A percentile compares a stretch with the other conserved stretches of the same genome.
Conservation (phyloP, 1,139 yeast species). For the Yamadazyma epiphylla region DNA sequence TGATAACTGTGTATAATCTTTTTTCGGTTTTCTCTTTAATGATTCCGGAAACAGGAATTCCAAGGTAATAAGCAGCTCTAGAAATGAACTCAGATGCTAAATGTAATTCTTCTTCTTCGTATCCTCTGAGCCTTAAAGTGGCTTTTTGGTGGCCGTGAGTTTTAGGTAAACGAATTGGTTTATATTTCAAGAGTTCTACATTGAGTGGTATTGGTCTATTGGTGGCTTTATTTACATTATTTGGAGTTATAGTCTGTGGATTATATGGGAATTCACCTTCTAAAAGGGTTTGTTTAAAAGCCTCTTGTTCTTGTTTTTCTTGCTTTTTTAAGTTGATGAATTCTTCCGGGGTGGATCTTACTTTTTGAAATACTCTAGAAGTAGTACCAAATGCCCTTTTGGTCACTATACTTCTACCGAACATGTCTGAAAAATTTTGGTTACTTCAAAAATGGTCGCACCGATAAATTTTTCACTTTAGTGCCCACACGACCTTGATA, state of each 20-base stretch:
- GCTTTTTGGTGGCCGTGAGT: conserved; percentile 73
- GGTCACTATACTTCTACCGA: conserved; percentile 1
- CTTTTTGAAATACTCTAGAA: neutral
- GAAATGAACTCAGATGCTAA: conserved; percentile 82
- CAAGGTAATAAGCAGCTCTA: conserved; percentile 86
- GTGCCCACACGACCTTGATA: neutral
- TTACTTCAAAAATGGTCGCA: neutral
- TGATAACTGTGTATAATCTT: conserved; percentile 84
- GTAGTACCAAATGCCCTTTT: conserved; percentile 1
- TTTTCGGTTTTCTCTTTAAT: conserved; percentile 67
- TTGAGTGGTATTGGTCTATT: conserved; percentile 71
- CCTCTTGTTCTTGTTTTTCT: conserved; percentile 25
- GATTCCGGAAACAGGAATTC: conserved; percentile 64
- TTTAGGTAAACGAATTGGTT: conserved; percentile 68
- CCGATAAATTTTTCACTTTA: neutral
- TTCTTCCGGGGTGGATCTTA: conserved; percentile 29
- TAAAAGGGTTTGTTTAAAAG: conserved; percentile 26
- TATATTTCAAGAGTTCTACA: conserved; percentile 77
- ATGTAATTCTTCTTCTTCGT: conserved; percentile 64
- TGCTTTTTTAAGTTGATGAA: conserved; percentile 22
- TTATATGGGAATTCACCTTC: conserved; percentile 29
- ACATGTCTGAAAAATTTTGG: conserved; percentile 4
- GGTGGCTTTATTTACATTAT: conserved; percentile 20
- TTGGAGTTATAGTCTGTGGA: conserved; percentile 39
- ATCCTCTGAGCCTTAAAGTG: conserved; percentile 69